Evolutionary conservation across 2,329 filamentous ascomycete species (phyloP), one percentile per base, ranked within the genome.

Genomic region (Hymenoscyphus repandus): DNA sequence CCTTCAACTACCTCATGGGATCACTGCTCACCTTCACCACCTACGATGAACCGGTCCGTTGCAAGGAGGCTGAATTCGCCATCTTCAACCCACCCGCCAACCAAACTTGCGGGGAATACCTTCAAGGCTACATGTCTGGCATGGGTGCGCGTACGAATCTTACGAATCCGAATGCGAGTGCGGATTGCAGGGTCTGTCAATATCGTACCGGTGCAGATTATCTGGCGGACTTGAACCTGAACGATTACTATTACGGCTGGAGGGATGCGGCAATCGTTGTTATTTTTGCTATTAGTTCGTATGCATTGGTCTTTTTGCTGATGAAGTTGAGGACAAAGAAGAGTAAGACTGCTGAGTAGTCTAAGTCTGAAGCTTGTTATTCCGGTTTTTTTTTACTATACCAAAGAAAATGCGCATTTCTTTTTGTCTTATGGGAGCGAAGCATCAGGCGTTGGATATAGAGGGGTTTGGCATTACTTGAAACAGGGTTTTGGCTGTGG

Each of bases 191-290:
- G 37, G 82, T 87, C 0, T 88, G 85, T 60, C 71, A 80, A 54
- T 88, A 80, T 62, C 66, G 64, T 1, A 66, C 62, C 15, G 83
- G 82, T 0, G 71, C 74, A 5, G 83, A 85, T 51, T 88, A 84
- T 56, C 64, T 88, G 2, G 59, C 66, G 2, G 79, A 73, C 0
- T 55, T 88, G 11, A 85, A 86, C 61, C 59, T 88, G 6, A 70
- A 72, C 1, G 72, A 80, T 3, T 80, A 85, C 57, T 79, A 74
- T 53, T 82, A 81, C 57, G 83, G 81, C 0, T 88, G 85, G 85
- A 74, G 85, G 44, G 74, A 88, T 65, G 79, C 79, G 0, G 84
- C 62, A 1, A 74, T 75, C 38, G 71, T 70, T 7, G 71, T 69
- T 2, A 54, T 74, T 2, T 74, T 74, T 56, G 72, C 67, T 42